Conservation (phyloP, 805 yeast species). For the Metschnikowia reukaufii region DNA sequence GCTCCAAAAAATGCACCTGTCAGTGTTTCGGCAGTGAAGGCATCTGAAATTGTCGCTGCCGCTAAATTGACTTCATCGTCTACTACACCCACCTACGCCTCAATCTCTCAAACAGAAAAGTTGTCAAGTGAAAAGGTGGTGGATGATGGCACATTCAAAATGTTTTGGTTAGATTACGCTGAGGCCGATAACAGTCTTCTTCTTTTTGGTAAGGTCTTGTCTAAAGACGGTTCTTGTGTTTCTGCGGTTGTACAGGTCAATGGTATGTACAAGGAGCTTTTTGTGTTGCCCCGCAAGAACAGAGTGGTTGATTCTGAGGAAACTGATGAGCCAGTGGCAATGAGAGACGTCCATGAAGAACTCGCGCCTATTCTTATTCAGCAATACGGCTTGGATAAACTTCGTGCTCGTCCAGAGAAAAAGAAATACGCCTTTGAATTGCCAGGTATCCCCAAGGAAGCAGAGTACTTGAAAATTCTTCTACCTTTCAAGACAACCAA, state of each 20-base stretch:
- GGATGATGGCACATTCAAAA: constrained; percentile 50
- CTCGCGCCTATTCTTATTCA: constrained; percentile 63
- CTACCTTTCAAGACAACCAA: constrained; percentile 72
- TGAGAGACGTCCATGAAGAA: constrained; percentile 77
- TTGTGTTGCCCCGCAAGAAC: constrained; percentile 66
- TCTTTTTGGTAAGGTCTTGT: constrained; percentile 76
- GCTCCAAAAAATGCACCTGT: constrained; percentile 40
- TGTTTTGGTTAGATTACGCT: constrained; percentile 89
- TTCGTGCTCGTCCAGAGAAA: constrained; percentile 68
- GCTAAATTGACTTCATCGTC: constrained; percentile 11
- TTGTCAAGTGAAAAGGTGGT: constrained; percentile 21
- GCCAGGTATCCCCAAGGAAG: constrained; percentile 71
- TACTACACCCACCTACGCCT: constrained; percentile 24
- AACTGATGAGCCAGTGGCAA: constrained; percentile 38
- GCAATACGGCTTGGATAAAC: constrained; percentile 57
- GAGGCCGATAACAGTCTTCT: constrained; percentile 71
- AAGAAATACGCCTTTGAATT: constrained; percentile 89
- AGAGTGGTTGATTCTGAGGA: constrained; percentile 45
- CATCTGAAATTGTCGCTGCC: constrained; percentile 23
- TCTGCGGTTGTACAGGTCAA: constrained; percentile 77
- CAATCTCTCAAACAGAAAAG: constrained; percentile 34
- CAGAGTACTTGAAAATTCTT: constrained; percentile 76
- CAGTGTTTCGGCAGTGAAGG: constrained; percentile 42
- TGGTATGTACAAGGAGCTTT: constrained; percentile 69
- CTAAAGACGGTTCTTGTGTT: constrained; percentile 56